A percentile compares a stretch with the other conserved stretches of the same genome.
Conservation (phyloP, 1,284 basidiomycete genomes). For the Trichosporon faecale region DNA sequence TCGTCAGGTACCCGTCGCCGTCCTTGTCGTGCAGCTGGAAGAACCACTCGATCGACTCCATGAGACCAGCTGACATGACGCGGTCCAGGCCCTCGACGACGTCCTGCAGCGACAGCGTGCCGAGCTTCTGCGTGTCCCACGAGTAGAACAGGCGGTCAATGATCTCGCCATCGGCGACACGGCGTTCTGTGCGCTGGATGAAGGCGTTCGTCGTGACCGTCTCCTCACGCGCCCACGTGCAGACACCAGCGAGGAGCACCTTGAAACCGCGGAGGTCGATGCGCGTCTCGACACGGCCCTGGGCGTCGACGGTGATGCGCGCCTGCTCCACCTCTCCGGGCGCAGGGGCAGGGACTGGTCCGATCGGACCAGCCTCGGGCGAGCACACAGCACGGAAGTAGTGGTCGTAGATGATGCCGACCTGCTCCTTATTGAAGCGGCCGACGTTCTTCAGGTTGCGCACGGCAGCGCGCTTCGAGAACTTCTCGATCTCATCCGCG, state of each 20-base stretch:
- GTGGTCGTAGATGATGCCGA: constrained; percentile 85
- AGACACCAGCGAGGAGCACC: constrained; percentile 85
- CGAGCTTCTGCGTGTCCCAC: constrained; percentile 78
- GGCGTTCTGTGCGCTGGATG: constrained; percentile 61
- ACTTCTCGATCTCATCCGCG: constrained; percentile 88
- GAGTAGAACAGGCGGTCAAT: constrained; percentile 72
- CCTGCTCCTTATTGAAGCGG: constrained; percentile 82
- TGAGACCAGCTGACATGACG: constrained; percentile 92
- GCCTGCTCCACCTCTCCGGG: constrained; percentile 45
- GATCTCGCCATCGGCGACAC: constrained; percentile 55
- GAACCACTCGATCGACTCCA: constrained; percentile 99
- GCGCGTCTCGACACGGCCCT: constrained; percentile 80
- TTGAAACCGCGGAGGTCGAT: constrained; percentile 83
- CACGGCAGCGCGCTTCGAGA: constrained; percentile 90
- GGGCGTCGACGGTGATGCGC: constrained; percentile 46
- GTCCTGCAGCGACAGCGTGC: constrained; percentile 84
- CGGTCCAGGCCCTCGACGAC: constrained; percentile 83
- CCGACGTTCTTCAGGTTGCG: constrained; percentile 81
- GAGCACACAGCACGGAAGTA: constrained; percentile 82
- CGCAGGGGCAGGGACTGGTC: constrained; percentile 17
- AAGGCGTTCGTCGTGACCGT: constrained; percentile 89
- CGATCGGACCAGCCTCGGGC: constrained; percentile 16
- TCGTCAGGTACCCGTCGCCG: constrained; percentile 88
- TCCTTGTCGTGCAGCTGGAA: constrained; percentile 95
- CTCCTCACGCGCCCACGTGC: constrained; percentile 95